phyloP scores from a whole-genome alignment of 129 eudicot genomes.

The Artemisia annua region DNA sequence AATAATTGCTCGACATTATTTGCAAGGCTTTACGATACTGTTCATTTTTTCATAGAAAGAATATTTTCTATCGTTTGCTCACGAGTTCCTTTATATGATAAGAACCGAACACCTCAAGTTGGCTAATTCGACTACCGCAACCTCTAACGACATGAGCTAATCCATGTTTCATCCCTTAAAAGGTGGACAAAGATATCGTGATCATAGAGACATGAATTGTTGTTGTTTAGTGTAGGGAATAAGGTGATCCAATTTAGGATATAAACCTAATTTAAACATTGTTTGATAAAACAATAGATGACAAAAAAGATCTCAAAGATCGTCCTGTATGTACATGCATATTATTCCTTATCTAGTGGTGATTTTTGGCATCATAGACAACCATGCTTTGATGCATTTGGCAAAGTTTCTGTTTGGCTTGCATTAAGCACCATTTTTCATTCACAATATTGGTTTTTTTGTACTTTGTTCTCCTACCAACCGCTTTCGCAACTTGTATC shows the following conservation, averaged over 20 bases:
- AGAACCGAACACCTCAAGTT: too few species aligned
- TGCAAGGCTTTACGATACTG: too few species aligned
- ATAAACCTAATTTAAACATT: not conserved
- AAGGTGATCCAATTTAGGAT: not conserved
- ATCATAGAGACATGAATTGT: too few species aligned
- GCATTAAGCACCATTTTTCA: constrained; percentile 16
- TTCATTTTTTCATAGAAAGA: too few species aligned
- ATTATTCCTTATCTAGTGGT: constrained; percentile 21
- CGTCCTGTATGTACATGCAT: constrained; percentile 10
- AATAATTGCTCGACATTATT: too few species aligned
- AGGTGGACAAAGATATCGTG: too few species aligned
- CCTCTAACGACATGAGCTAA: too few species aligned
- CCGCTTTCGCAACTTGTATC: constrained; percentile 37
- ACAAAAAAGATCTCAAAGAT: constrained; percentile 10
- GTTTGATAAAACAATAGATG: not conserved
- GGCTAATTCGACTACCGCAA: too few species aligned
- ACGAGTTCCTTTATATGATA: too few species aligned
- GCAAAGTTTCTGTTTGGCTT: constrained; percentile 26
- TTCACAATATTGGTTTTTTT: constrained; percentile 19
- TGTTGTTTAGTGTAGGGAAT: too few species aligned
- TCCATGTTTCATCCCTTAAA: too few species aligned
- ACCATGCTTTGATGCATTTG: constrained; percentile 22
- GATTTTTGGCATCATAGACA: constrained; percentile 26
- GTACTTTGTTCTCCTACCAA: constrained; percentile 31
- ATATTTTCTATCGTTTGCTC: too few species aligned